phyloP scores from a whole-genome alignment of 2,329 filamentous ascomycete genomes.

The Paecilomyces niveus region DNA sequence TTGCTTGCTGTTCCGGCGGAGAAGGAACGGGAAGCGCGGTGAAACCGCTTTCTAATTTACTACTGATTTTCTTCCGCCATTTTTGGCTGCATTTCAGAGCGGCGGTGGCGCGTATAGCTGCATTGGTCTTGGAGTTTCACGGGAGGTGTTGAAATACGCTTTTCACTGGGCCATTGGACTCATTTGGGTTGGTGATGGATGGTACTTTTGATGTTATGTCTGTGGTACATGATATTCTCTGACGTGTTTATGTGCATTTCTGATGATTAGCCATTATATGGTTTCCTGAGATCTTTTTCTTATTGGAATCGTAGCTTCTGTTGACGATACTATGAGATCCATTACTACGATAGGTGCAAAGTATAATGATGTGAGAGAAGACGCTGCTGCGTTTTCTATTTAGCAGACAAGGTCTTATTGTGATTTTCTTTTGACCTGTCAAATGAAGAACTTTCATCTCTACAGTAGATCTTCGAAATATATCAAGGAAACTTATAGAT shows the following conservation, averaged over 20 bases:
- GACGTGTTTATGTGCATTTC: neutral
- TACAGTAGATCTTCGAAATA: too few species aligned
- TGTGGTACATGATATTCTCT: neutral
- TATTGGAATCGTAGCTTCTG: neutral
- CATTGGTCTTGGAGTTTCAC: neutral
- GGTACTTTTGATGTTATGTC: neutral
- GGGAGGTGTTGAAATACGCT: neutral
- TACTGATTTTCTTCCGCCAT: neutral
- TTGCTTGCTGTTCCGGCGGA: neutral
- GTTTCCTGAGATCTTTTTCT: neutral
- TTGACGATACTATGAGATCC: neutral
- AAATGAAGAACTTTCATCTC: too few species aligned
- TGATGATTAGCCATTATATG: neutral
- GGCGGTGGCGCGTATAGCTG: neutral
- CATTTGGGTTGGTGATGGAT: neutral
- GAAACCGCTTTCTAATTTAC: neutral
- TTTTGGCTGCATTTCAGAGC: neutral
- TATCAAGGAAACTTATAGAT: too few species aligned
- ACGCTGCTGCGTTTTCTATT: neutral
- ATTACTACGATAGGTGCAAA: neutral
- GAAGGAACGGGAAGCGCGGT: neutral
- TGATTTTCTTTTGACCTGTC: too few species aligned
- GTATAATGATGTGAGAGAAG: neutral
- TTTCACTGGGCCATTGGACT: neutral
- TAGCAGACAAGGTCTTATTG: too few species aligned